A percentile compares a stretch with the other conserved stretches of the same genome.
These are phyloP conservation scores for Pichia sp. DNA, from an alignment of 1,139 yeast species.

Conservation along the genomic window DNA sequence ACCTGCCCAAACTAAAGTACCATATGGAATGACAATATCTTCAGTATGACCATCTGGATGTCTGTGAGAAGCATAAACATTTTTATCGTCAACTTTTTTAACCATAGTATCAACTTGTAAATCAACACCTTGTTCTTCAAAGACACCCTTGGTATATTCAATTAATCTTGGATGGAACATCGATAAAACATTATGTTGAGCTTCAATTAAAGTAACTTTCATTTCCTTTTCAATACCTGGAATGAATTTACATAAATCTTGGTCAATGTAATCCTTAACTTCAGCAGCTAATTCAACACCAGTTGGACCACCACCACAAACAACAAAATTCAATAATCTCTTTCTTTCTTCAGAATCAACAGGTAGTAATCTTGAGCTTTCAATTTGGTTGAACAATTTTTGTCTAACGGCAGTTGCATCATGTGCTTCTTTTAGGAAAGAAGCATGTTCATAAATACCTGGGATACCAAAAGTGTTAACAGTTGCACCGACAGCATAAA, in stretches of 20 bases:
- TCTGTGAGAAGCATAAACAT: constrained; percentile 42
- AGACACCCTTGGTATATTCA: constrained; percentile 51
- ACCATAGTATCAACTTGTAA: constrained; percentile 52
- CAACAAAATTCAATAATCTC: constrained; percentile 66
- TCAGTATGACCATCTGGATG: constrained; percentile 38
- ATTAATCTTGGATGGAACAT: constrained; percentile 52
- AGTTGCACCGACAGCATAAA: constrained; percentile 81
- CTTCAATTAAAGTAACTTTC: constrained; percentile 50
- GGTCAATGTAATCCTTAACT: constrained; percentile 54
- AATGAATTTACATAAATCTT: constrained; percentile 52
- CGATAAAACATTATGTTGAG: constrained; percentile 51
- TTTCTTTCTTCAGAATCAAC: constrained; percentile 60
- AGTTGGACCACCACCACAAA: constrained; percentile 91
- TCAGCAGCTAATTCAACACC: constrained; percentile 91
- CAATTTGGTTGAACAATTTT: constrained; percentile 57
- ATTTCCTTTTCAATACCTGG: constrained; percentile 53
- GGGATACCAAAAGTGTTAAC: constrained; percentile 79
- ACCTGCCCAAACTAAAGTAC: constrained; percentile 59
- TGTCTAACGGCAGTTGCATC: constrained; percentile 52
- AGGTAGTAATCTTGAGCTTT: constrained; percentile 68
- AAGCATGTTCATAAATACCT: constrained; percentile 63
- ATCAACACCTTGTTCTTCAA: constrained; percentile 47
- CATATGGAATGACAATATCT: constrained; percentile 45
- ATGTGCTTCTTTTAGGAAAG: constrained; percentile 52
- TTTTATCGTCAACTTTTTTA: constrained; percentile 45